Conservation (phyloP, 2,329 filamentous ascomycete species). For the Tolypocladium nubicola region DNA sequence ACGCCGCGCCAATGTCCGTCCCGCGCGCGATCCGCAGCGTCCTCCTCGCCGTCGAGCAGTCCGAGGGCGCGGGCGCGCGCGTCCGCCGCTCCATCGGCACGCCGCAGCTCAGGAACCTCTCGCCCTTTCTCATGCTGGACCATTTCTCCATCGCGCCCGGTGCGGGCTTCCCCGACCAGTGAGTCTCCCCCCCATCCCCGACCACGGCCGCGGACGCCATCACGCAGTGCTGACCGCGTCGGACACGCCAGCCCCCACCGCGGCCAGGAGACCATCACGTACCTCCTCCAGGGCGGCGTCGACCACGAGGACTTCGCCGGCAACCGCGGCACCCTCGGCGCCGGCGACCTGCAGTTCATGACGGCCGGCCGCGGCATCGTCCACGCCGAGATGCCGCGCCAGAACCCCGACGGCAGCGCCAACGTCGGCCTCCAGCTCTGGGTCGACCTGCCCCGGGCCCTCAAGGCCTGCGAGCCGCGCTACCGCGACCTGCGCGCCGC, state of each 20-base stretch:
- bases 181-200: too few species aligned
- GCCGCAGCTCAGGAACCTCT: slow-evolving; percentile 71
- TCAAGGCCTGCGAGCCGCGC: slow-evolving; percentile 84
- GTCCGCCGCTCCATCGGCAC: slow-evolving; percentile 86
- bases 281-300: slow-evolving; percentile 73
- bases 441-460: slow-evolving; percentile 75
- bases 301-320: slow-evolving; percentile 92
- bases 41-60: slow-evolving; percentile 75
- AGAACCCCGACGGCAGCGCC: slow-evolving; percentile 62
- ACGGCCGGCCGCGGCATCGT: slow-evolving; percentile 86
- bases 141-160: slow-evolving; percentile 74
- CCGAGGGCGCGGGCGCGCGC: slow-evolving; percentile 78
- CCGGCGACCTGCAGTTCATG: slow-evolving; percentile 97
- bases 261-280: slow-evolving; percentile 82
- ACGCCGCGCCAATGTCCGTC: slow-evolving; percentile 44
- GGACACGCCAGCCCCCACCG: slow-evolving; percentile 39
- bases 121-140: slow-evolving; percentile 92
- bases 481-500: slow-evolving; percentile 73
- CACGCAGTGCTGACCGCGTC: too few species aligned
- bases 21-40: slow-evolving; percentile 71
- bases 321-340: slow-evolving; percentile 69
- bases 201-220: too few species aligned
- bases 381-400: slow-evolving; percentile 88
- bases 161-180: slow-evolving; percentile 83
- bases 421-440: slow-evolving; percentile 90